phyloP scores from a whole-genome alignment of 331 rosid genomes.

The Telfairia occidentalis region DNA sequence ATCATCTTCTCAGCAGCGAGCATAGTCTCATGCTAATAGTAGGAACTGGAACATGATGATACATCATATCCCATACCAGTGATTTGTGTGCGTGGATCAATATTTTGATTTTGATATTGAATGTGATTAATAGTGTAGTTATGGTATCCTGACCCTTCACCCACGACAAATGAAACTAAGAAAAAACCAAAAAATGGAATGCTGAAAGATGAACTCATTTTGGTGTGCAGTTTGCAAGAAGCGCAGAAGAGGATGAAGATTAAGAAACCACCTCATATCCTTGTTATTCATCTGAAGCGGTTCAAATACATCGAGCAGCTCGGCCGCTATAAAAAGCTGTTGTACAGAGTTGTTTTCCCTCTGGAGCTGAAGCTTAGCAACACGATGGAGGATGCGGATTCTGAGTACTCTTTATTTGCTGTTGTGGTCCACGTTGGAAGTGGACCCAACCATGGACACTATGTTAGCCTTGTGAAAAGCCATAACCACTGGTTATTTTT shows the following conservation, averaged over 20 bases:
- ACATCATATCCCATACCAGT: background rate
- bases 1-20: background rate
- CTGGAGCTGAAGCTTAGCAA: conserved; percentile 91
- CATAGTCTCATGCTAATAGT: background rate
- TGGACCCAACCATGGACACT: conserved; percentile 99
- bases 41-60: background rate
- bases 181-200: background rate
- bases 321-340: conserved; percentile 91
- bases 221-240: conserved; percentile 81
- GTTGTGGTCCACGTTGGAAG: conserved; percentile 96
- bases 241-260: conserved; percentile 99
- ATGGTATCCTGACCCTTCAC: background rate
- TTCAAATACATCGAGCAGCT: conserved; percentile 96
- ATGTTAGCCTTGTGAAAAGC: conserved; percentile 98
- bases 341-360: conserved; percentile 89
- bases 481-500: conserved; percentile 98
- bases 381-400: conserved; percentile 80
- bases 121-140: background rate
- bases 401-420: conserved; percentile 87
- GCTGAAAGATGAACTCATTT: conserved; percentile 15
- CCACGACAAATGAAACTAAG: background rate
- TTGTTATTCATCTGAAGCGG: conserved; percentile 97
- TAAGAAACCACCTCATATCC: conserved; percentile 90
- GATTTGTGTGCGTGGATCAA: background rate
- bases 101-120: background rate